Evolutionary conservation across 805 yeast species (phyloP), one percentile per base, ranked within the genome.

Genomic region (Phaffomyces antillensis): DNA sequence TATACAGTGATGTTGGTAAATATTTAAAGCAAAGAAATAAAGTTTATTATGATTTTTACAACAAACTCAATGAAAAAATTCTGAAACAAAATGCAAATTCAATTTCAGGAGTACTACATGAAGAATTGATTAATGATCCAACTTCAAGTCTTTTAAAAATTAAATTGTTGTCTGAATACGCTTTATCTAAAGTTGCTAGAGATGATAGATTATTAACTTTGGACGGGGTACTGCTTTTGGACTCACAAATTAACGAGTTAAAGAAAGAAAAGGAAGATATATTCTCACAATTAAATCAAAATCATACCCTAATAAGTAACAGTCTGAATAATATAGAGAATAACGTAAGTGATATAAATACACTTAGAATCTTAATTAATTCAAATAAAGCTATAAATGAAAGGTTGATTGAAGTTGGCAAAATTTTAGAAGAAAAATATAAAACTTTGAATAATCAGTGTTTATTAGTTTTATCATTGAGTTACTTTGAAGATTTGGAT

Each of bases 401-500:
- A 8, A 46, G 48, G 10, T 28, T 55, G 8, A 2, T 23, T 9
- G 51, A 46, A 15, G 42, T 47, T 2, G 32, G 37, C 34, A 25
- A 39, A 12, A 41, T 48, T n/a, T 38, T 55, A 15, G 45, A 44
- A 30, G 23, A 23, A 12, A 51, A 39, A 10, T 17, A 40, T 8
- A 16, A 26, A n/a, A 7, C n/a, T 0, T 16, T 56, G 25, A 37
- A 43, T 23, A 45, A 43, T n/a, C 62, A 58, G 32, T 52, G 46
- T 33, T 16, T 52, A 3, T 31, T 50, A 10, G 57, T 56, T 1
- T 37, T 58, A 3, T 49, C 56, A 5, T 34, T 57, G 18, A 47
- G 50, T 8, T 48, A 59, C 36, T 50, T 59, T 43, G 62, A 56
- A 25, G 51, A 52, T 39, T 17, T 52, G 24, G 33, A 51, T n/a